Percentiles rank a stretch among this genome's conserved stretches.
These are phyloP conservation scores for Toxoplasma gondii DNA, from an alignment of 169 alveolate species.

Conservation along the genomic window DNA sequence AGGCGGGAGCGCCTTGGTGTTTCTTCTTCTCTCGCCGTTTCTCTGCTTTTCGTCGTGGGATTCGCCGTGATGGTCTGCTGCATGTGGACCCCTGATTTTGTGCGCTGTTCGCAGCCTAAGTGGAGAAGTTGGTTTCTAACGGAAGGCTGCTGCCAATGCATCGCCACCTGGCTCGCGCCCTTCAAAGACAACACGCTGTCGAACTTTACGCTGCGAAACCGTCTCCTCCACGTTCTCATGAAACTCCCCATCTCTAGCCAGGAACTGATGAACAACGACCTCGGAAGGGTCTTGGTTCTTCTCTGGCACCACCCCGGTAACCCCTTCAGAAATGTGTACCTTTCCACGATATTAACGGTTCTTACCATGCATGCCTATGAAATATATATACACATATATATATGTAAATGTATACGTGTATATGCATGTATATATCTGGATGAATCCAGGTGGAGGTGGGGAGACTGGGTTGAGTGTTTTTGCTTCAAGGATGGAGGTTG, in stretches of 20 bases:
- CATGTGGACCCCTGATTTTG: background rate
- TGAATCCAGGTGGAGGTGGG: background rate
- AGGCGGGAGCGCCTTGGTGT: background rate
- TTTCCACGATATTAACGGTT: background rate
- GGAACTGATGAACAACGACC: constrained; percentile 49
- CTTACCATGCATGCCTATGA: background rate
- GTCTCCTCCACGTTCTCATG: constrained; percentile 46
- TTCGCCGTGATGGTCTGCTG: too few relatives aligned
- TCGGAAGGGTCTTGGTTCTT: constrained; percentile 56
- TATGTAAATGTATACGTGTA: background rate
- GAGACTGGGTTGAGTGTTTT: too few relatives aligned
- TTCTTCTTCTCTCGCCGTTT: too few relatives aligned
- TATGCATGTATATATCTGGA: background rate
- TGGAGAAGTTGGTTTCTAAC: constrained; percentile 54
- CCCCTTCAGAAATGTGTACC: background rate
- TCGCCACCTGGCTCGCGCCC: constrained; percentile 65
- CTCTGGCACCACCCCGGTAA: constrained; percentile 61
- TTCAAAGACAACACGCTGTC: constrained; percentile 49
- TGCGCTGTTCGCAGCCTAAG: constrained; percentile 53
- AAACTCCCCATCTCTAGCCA: constrained; percentile 54
- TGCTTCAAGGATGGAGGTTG: background rate
- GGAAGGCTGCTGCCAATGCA: constrained; percentile 65
- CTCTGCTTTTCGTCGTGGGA: too few relatives aligned
- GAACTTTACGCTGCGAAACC: constrained; percentile 48
- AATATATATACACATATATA: background rate